phyloP scores from a whole-genome alignment of 1,139 yeast genomes.

The Scheffersomyces stambukii region DNA sequence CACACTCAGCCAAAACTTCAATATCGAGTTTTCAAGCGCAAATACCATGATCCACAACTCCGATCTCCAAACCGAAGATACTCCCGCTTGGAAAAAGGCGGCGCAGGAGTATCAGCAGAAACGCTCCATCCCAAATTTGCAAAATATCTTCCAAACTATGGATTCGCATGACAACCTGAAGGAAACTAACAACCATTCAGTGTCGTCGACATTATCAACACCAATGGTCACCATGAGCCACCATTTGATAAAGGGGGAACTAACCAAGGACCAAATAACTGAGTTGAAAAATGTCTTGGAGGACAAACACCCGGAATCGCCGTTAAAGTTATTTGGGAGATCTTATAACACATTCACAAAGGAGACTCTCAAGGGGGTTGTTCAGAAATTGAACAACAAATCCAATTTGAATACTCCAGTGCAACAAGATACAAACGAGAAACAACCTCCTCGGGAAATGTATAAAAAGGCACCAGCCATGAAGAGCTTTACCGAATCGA shows the following conservation, averaged over 20 bases:
- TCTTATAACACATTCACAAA: conserved; percentile 43
- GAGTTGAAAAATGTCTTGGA: conserved; percentile 20
- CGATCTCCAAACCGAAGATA: conserved; percentile 16
- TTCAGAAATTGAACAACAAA: conserved; percentile 23
- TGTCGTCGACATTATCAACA: conserved; percentile 36
- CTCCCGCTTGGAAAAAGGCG: conserved; percentile 39
- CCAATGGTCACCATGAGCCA: conserved; percentile 15
- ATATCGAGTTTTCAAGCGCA: conserved; percentile 20
- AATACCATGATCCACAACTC: conserved; percentile 38
- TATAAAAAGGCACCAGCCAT: conserved; percentile 30
- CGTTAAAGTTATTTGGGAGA: conserved; percentile 36
- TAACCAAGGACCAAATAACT: conserved; percentile 13
- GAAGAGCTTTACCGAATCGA: conserved; percentile 27
- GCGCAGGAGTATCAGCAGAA: conserved; percentile 26
- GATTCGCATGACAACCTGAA: conserved; percentile 11
- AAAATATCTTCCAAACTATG: conserved; percentile 29
- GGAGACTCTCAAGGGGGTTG: conserved; percentile 29
- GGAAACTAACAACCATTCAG: conserved; percentile 17
- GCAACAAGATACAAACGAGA: conserved; percentile 2
- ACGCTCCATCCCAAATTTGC: conserved; percentile 26
- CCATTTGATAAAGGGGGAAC: conserved; percentile 1
- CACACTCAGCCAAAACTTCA: conserved; percentile 9
- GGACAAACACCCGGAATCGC: conserved; percentile 27
- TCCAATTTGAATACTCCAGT: conserved; percentile 12
- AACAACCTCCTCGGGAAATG: conserved; percentile 22